These are phyloP conservation scores for Pestalotiopsis sp. DNA, from an alignment of 2,329 filamentous ascomycete species.

Conservation along the genomic window DNA sequence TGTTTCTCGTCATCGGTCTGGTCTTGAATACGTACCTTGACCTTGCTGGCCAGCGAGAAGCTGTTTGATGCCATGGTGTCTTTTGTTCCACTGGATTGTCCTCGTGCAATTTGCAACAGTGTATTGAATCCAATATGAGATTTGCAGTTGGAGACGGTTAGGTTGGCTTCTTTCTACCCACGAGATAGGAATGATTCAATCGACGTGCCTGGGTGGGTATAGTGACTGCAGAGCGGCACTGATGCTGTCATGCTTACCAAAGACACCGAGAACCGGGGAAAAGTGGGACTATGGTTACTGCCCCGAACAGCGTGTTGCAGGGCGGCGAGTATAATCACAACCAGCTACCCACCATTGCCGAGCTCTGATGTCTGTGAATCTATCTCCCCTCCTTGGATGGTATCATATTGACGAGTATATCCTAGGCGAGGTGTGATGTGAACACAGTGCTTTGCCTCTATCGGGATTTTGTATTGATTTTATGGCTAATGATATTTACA, in stretches of 20 bases:
- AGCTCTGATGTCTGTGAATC: neutral
- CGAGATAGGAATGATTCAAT: neutral
- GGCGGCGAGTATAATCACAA: too few species aligned
- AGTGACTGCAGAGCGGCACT: neutral
- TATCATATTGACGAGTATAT: neutral
- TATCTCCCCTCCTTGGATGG: too few species aligned
- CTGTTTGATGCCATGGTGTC: slow-evolving; percentile 21
- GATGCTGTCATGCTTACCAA: slow-evolving; percentile 12
- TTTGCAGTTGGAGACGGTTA: neutral
- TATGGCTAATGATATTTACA: neutral
- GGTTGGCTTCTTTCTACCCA: neutral
- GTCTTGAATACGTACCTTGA: slow-evolving; percentile 20
- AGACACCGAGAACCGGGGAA: neutral
- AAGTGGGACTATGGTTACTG: neutral
- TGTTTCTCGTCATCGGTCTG: too few species aligned
- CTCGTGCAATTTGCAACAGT: too few species aligned
- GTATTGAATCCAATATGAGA: too few species aligned
- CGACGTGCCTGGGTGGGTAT: neutral
- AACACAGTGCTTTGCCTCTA: neutral
- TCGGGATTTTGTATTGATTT: neutral
- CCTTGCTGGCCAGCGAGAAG: slow-evolving; percentile 27
- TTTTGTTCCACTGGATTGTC: neutral
- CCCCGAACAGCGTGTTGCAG: neutral
- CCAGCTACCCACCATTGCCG: neutral
- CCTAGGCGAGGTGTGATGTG: neutral